phyloP scores from a whole-genome alignment of 352 stramenopile species.

The Pythium angustatum region DNA sequence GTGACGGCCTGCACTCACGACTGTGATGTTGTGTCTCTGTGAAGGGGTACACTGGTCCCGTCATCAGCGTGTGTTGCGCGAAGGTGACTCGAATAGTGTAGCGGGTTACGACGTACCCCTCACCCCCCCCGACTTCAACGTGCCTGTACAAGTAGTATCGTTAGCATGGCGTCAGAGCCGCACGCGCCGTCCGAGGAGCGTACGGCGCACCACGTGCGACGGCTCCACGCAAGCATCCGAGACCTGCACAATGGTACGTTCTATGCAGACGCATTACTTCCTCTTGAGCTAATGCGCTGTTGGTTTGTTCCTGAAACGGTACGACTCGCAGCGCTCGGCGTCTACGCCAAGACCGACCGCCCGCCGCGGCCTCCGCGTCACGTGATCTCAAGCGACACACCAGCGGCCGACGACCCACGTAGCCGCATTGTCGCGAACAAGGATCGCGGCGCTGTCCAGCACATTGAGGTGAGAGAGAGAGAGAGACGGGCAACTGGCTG shows the following conservation, averaged over 20 bases:
- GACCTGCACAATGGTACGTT: slow-evolving; percentile 40
- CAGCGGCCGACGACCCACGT: slow-evolving; percentile 32
- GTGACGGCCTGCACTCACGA: no score
- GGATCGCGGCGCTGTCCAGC: slow-evolving; percentile 40
- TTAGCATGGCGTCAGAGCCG: neutral
- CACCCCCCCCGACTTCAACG: no score
- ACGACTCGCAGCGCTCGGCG: slow-evolving; percentile 29
- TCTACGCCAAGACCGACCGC: slow-evolving; percentile 21
- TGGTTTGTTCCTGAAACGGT: no score
- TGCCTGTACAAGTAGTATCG: no score
- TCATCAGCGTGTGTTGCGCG: slow-evolving; percentile 13
- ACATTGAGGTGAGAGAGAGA: slow-evolving; percentile 35
- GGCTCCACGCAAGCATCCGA: slow-evolving; percentile 38
- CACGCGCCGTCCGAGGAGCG: slow-evolving; percentile 8
- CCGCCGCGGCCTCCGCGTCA: slow-evolving; percentile 16
- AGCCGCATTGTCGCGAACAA: slow-evolving; percentile 52
- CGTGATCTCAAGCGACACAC: slow-evolving; percentile 12
- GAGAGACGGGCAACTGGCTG: no score
- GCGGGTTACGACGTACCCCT: no score
- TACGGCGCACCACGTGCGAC: slow-evolving; percentile 36
- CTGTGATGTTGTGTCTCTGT: no score
- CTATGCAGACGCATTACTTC: neutral
- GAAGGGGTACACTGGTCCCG: no score
- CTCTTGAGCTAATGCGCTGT: neutral
- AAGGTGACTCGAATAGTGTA: no score